These are phyloP conservation scores for Suhomyces kilbournensis DNA, from an alignment of 805 yeast species.

Conservation along the genomic window DNA sequence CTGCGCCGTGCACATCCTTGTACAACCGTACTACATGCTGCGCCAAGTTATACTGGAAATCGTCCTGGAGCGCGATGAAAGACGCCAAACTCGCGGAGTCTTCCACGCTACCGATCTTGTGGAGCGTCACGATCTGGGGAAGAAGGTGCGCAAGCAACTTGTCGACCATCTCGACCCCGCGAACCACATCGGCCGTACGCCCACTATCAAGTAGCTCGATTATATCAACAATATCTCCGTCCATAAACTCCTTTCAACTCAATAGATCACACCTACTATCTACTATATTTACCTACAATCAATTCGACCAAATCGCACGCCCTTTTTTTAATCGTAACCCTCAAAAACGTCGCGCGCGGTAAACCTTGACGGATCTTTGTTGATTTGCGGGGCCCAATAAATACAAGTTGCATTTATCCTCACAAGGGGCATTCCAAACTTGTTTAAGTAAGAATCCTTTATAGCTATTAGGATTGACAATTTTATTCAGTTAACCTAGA, in stretches of 20 bases:
- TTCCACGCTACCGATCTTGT: constrained; percentile 2
- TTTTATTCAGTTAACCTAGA: no score
- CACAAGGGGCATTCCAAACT: no score
- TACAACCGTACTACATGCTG: constrained; percentile 28
- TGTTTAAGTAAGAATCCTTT: no score
- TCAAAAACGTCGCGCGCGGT: no score
- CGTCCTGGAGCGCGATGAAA: constrained; percentile 49
- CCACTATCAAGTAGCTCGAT: constrained; percentile 16
- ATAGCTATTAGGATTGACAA: no score
- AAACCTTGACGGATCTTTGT: no score
- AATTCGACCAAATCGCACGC: no score
- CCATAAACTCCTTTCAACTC: constrained; percentile 1
- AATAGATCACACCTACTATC: no score
- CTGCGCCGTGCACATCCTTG: not conserved
- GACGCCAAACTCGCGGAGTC: constrained; percentile 8
- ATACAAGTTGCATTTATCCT: no score
- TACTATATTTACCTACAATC: not conserved
- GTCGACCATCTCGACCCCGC: constrained; percentile 19
- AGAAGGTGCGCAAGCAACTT: constrained; percentile 15
- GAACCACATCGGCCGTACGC: constrained; percentile 1
- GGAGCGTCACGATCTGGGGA: constrained; percentile 13
- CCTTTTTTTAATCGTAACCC: no score
- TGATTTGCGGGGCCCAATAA: no score
- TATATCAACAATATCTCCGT: constrained; percentile 4
- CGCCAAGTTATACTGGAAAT: constrained; percentile 50